Percentiles rank a stretch among this genome's conserved stretches.
Evolutionary conservation across 139 green algal species (phyloP).

Genomic region (Astrephomene gubernaculifera): DNA sequence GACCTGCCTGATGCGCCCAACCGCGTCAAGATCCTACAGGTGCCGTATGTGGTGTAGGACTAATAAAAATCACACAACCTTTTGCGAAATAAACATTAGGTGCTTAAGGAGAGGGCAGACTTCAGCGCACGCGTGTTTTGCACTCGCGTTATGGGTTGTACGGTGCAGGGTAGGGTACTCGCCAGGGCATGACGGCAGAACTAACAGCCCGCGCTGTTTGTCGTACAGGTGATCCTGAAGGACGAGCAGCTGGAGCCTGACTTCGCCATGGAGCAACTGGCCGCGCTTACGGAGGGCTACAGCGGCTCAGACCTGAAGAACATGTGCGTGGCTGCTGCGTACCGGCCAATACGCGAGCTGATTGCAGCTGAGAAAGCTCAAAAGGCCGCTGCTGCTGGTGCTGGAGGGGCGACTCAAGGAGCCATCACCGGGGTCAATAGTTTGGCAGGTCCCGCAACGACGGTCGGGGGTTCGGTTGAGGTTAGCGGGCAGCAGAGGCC

Average conservation of each 20-base stretch:
- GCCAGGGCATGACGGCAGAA: slow-evolving; percentile 18
- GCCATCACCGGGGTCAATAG: too few species aligned
- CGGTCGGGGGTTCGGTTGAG: not conserved
- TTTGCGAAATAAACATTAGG: too few species aligned
- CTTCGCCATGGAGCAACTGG: slow-evolving; percentile 61
- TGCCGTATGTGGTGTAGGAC: too few species aligned
- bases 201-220: too few species aligned
- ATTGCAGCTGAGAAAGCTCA: slow-evolving; percentile 37
- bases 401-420: too few species aligned
- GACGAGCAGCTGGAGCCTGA: slow-evolving; percentile 52
- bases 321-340: slow-evolving; percentile 77
- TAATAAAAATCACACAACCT: too few species aligned
- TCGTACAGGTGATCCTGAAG: slow-evolving; percentile 60
- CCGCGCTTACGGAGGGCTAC: slow-evolving; percentile 64
- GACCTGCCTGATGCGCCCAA: slow-evolving; percentile 72
- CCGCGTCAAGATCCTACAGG: slow-evolving; percentile 70
- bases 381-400: not conserved
- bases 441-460: not conserved
- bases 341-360: slow-evolving; percentile 74
- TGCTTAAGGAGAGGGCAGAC: too few species aligned
- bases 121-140: too few species aligned
- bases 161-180: too few species aligned
- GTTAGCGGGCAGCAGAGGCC: not conserved
- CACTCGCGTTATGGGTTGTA: too few species aligned
- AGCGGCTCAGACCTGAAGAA: slow-evolving; percentile 76